Evolutionary conservation across 106 monocot species (phyloP).

Genomic region (Dendrobium catenatum): DNA sequence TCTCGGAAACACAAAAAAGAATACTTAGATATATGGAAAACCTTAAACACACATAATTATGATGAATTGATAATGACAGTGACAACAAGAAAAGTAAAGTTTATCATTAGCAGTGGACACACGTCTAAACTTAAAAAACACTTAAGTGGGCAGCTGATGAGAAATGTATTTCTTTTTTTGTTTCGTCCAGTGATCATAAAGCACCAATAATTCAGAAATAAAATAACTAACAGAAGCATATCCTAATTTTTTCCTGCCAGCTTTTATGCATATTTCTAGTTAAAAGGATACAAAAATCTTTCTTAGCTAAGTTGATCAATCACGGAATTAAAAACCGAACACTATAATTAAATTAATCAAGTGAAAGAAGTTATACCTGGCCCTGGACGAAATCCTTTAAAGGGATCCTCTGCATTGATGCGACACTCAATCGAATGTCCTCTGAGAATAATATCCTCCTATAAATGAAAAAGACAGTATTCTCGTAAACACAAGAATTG

Average conservation of each 20-base stretch:
- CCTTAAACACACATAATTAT: neutral
- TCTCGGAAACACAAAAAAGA: constrained; percentile 5
- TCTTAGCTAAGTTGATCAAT: neutral
- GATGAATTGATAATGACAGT: neutral
- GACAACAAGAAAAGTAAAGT: neutral
- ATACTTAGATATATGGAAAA: neutral
- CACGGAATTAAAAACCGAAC: neutral
- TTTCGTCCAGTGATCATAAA: neutral
- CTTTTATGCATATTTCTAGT: neutral
- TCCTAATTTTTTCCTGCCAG: neutral
- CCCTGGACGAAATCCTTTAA: constrained; percentile 92
- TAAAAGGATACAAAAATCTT: too few species aligned
- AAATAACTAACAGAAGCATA: neutral
- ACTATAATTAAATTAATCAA: neutral
- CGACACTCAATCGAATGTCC: constrained; percentile 98
- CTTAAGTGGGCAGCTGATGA: neutral
- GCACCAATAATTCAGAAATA: neutral
- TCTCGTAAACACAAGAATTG: neutral
- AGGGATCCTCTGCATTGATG: constrained; percentile 95
- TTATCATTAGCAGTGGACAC: neutral
- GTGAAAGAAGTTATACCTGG: constrained; percentile 47
- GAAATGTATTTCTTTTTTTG: neutral
- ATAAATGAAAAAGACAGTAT: constrained; percentile 8
- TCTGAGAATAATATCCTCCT: constrained; percentile 94
- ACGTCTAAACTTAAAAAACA: neutral